Base-by-base conservation (phyloP, 768 basidiomycete species). In the Hygrocybe punicea region DNA sequence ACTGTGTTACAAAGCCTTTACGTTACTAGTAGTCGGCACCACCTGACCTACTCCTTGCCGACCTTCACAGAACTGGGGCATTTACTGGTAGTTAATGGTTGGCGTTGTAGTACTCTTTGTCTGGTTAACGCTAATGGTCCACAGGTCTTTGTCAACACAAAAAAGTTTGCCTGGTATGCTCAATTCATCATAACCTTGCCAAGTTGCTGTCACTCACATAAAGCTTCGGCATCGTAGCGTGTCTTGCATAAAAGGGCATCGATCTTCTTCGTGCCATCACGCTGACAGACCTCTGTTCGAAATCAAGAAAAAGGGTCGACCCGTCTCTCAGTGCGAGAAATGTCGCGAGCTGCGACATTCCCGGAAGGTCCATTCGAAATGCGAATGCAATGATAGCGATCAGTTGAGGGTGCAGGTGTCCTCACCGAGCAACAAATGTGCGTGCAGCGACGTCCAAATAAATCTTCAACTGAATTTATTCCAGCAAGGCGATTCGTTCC, bases 211-310 rank as follows among this genome's bases (percentile, higher is more conserved):
- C 19, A 25, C 34, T 36, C 46, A 33, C 21, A 35, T 7, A 29
- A 29, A 60, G 29, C 33, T n/a, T 21, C 16, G 48, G 57, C 51
- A 60, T n/a, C n/a, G n/a, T 64, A 94, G 93, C 71, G 89, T 89
- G 76, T 87, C 91, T 11, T 97, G 94, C 71, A 94, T 95, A 69
- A 94, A 94, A 73, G 94, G 94, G 0, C 93, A 97, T 66, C 85
- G 94, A 53, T 94, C 93, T 11, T 93, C 92, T 2, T 84, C 84
- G 13, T 97, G 94, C 69, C 81, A 82, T 48, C 94, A 97, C 67
- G 84, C 84, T 29, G 90, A 93, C 63, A 79, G 94, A 17, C 92
- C 93, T 4, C 78, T 97, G n/a, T 93, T 91, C 60, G 91, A 95
- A 69, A 86, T 96, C 57, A 91, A 93, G 79, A 91, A 89, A 77